phyloP scores from a whole-genome alignment of 2,329 filamentous ascomycete genomes.

The Emergomyces pasteurianus region DNA sequence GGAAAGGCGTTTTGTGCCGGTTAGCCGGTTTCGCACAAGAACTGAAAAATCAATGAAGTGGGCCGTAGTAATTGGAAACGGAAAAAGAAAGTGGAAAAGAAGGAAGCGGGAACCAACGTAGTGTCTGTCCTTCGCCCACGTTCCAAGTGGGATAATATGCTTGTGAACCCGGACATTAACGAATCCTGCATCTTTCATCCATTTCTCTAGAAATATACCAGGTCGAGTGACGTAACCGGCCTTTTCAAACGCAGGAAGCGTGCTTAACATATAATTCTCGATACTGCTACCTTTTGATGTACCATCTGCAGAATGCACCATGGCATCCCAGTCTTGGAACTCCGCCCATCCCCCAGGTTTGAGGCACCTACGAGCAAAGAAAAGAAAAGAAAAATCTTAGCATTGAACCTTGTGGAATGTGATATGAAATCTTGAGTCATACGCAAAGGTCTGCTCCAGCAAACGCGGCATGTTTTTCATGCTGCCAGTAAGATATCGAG shows the following conservation, averaged over 20 bases:
- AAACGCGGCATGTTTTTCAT: conserved; percentile 45
- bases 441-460: conserved; percentile 38
- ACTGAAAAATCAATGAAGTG: neutral
- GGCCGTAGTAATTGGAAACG: conserved; percentile 9
- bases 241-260: neutral
- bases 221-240: neutral
- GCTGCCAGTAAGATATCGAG: conserved; percentile 44
- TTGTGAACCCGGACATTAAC: conserved; percentile 11
- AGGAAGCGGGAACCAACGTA: conserved; percentile 5
- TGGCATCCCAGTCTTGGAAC: conserved; percentile 20
- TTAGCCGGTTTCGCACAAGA: neutral
- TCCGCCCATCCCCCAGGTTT: conserved; percentile 35
- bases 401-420: neutral
- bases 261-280: neutral
- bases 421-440: conserved; percentile 10
- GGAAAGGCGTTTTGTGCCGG: neutral
- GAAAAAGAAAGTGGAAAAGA: conserved; percentile 9
- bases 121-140: conserved; percentile 16
- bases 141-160: conserved; percentile 15
- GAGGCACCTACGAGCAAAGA: conserved; percentile 9
- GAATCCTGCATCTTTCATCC: conserved; percentile 16
- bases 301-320: conserved; percentile 1
- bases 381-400: neutral
- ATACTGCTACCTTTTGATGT: conserved; percentile 1
- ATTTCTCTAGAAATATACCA: conserved; percentile 7